Percentiles rank a stretch among this genome's conserved stretches.
phyloP scores from a whole-genome alignment of 139 green algal genomes.

The Volvox africanus region DNA sequence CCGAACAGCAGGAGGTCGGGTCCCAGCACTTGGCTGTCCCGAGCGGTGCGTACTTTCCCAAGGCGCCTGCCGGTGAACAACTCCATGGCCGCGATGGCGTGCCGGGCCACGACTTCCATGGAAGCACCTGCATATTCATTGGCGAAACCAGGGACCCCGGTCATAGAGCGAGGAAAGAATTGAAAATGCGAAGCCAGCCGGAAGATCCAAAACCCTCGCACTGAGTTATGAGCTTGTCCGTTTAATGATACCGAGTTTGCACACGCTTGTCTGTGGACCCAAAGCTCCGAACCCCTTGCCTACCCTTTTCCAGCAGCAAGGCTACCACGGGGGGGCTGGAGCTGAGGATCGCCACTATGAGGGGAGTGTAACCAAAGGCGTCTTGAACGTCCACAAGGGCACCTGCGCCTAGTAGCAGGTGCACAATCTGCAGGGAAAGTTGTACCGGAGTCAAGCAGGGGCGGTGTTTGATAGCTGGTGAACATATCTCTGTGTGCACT shows the following conservation, averaged over 20 bases:
- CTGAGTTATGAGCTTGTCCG: too few relatives aligned
- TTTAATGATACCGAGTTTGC: too few relatives aligned
- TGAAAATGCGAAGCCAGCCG: too few relatives aligned
- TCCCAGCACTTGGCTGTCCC: neutral
- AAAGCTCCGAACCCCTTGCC: too few relatives aligned
- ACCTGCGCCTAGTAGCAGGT: neutral
- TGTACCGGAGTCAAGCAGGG: too few relatives aligned
- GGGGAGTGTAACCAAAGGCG: neutral
- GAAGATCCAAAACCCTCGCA: too few relatives aligned
- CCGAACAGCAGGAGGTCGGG: neutral
- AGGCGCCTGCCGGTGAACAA: neutral
- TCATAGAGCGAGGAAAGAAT: too few relatives aligned
- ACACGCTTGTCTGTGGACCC: too few relatives aligned
- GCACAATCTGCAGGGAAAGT: neutral
- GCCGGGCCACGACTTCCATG: neutral
- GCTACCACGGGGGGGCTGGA: neutral
- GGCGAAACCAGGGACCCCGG: too few relatives aligned
- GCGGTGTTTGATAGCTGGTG: too few relatives aligned
- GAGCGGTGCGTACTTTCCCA: neutral
- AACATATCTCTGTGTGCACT: too few relatives aligned
- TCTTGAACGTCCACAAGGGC: neutral
- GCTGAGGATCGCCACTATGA: neutral
- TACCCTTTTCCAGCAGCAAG: constrained; percentile 18
- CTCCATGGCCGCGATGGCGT: neutral
- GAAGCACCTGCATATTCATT: neutral